Conservation (phyloP, 768 basidiomycete genomes). For the Mrakia hoshinonis region DNA sequence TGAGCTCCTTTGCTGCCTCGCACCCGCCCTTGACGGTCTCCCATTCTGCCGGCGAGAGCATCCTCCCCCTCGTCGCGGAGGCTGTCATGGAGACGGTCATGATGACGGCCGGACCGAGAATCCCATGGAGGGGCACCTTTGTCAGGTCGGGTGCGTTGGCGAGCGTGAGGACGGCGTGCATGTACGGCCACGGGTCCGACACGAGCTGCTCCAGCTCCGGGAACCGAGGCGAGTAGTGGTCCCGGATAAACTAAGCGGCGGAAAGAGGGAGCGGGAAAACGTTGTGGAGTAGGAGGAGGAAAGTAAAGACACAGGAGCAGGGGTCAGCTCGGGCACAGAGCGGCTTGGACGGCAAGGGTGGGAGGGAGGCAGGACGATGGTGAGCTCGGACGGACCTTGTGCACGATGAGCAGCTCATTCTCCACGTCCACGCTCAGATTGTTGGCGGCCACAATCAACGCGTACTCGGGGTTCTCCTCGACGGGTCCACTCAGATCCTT, state of each 20-base stretch:
- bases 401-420: constrained; percentile 92
- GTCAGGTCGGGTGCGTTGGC: constrained; percentile 83
- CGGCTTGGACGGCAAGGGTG: background rate
- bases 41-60: constrained; percentile 65
- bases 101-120: constrained; percentile 79
- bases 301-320: background rate
- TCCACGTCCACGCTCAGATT: constrained; percentile 97
- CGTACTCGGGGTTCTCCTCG: constrained; percentile 86
- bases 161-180: constrained; percentile 76
- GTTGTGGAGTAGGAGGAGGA: background rate
- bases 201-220: constrained; percentile 95
- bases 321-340: background rate
- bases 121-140: constrained; percentile 67
- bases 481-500: constrained; percentile 56
- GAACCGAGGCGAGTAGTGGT: constrained; percentile 90
- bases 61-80: constrained; percentile 74
- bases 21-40: constrained; percentile 72
- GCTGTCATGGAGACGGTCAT: constrained; percentile 96
- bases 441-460: constrained; percentile 92
- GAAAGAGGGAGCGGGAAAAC: constrained; percentile 19
- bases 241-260: constrained; percentile 73
- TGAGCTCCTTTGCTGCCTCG: constrained; percentile 76
- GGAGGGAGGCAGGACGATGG: background rate
- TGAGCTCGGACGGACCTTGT: constrained; percentile 57
- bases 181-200: constrained; percentile 82